These are phyloP conservation scores for Rhodotorula taiwanensis DNA, from an alignment of 768 basidiomycete species.

Conservation along the genomic window DNA sequence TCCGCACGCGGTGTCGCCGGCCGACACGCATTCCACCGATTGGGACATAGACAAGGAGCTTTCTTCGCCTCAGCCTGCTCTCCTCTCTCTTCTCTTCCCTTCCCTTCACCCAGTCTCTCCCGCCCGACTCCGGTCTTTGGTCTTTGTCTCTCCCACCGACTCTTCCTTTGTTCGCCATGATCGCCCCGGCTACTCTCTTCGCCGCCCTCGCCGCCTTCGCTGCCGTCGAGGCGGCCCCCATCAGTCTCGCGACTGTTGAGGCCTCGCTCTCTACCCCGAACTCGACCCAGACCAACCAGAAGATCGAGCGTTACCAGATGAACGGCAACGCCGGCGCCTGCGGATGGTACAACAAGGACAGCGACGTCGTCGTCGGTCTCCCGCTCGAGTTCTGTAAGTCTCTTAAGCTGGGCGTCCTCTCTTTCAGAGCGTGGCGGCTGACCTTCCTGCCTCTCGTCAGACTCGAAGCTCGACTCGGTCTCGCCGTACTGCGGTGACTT, in stretches of 20 bases:
- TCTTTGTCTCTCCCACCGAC: neutral
- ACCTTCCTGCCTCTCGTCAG: no score
- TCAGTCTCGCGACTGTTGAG: slow-evolving; percentile 14
- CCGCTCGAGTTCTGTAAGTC: slow-evolving; percentile 56
- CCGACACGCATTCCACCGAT: no score
- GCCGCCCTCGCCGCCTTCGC: slow-evolving; percentile 34
- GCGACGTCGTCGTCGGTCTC: slow-evolving; percentile 46
- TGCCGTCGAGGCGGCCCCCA: neutral
- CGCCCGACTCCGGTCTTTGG: neutral
- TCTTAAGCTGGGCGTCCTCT: no score
- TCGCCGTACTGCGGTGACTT: slow-evolving; percentile 62
- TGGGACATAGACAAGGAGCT: no score
- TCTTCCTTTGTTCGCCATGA: slow-evolving; percentile 11
- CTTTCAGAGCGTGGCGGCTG: no score
- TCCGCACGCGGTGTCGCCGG: no score
- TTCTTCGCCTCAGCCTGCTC: no score
- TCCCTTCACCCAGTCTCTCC: neutral
- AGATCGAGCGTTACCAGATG: slow-evolving; percentile 43
- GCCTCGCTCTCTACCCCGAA: slow-evolving; percentile 22
- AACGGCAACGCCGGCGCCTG: slow-evolving; percentile 72
- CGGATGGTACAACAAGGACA: slow-evolving; percentile 56
- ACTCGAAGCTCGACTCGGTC: slow-evolving; percentile 44
- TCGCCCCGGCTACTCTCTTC: slow-evolving; percentile 21
- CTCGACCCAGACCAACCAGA: slow-evolving; percentile 14
- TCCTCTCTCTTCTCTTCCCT: neutral